Evolutionary conservation across 2,329 filamentous ascomycete species (phyloP).

Genomic region (Penicillium nordicum): DNA sequence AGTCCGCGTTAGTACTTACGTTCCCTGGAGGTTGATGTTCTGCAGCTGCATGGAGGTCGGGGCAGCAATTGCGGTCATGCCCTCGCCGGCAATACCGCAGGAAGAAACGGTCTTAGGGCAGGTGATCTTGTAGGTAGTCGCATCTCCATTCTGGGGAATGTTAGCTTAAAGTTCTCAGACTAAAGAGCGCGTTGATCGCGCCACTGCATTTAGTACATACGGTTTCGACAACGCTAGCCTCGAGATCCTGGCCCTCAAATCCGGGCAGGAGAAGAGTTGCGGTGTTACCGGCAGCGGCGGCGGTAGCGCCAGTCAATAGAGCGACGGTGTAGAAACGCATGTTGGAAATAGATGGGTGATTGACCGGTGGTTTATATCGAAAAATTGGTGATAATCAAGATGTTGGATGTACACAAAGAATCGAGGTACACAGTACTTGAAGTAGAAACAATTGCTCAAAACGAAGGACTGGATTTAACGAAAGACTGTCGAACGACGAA

Average conservation of each 20-base stretch:
- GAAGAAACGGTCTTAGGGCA: conserved; percentile 16
- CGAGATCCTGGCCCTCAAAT: conserved; percentile 19
- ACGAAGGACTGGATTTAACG: conserved; percentile 23
- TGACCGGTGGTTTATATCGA: conserved; percentile 1
- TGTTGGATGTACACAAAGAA: conserved; percentile 5
- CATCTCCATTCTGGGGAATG: conserved; percentile 16
- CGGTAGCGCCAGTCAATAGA: conserved; percentile 25
- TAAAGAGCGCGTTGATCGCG: background rate
- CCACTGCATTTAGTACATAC: conserved; percentile 16
- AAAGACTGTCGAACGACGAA: conserved; percentile 11
- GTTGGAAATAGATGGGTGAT: conserved; percentile 8
- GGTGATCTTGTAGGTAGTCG: conserved; percentile 24
- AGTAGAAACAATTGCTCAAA: conserved; percentile 15
- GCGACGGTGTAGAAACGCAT: conserved; percentile 27
- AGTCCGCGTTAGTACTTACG: conserved; percentile 11
- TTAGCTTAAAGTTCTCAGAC: background rate
- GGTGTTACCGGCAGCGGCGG: conserved; percentile 21
- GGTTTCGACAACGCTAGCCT: conserved; percentile 17
- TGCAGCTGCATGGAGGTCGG: conserved; percentile 19
- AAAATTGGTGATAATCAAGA: conserved; percentile 1
- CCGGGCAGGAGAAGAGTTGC: conserved; percentile 24
- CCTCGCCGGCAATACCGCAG: conserved; percentile 21
- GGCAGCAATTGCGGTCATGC: conserved; percentile 23
- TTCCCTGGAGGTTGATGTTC: conserved; percentile 17
- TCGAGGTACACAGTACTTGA: conserved; percentile 12